These are phyloP conservation scores for Amanita polypyramis DNA, from an alignment of 768 basidiomycete genomes.

Conservation along the genomic window DNA sequence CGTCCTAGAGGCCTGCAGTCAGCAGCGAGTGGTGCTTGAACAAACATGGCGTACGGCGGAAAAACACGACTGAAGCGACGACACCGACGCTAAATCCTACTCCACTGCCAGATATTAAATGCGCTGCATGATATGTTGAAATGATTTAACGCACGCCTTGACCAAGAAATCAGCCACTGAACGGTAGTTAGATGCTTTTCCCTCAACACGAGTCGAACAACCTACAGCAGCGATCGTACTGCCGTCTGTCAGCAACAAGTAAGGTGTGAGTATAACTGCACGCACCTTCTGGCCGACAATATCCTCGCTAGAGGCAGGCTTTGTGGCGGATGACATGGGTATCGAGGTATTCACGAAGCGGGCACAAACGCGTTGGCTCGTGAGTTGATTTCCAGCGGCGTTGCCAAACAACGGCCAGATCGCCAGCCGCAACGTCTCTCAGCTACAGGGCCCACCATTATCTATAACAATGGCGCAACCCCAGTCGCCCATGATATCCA, in stretches of 20 bases:
- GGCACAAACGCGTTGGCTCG: conserved; percentile 22
- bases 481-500: conserved; percentile 83
- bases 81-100: conserved; percentile 87
- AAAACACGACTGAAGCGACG: conserved; percentile 81
- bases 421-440: neutral
- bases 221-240: conserved; percentile 85
- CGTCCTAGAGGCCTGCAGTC: conserved; percentile 45
- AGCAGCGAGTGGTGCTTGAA: conserved; percentile 5
- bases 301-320: conserved; percentile 80
- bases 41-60: conserved; percentile 60
- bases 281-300: conserved; percentile 83
- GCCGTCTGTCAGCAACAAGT: conserved; percentile 12
- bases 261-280: neutral
- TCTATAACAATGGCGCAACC: conserved; percentile 39
- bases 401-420: conserved; percentile 7
- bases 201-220: conserved; percentile 5
- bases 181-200: conserved; percentile 8
- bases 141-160: conserved; percentile 53
- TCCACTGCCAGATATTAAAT: conserved; percentile 36
- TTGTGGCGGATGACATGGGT: conserved; percentile 42
- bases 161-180: conserved; percentile 75
- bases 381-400: conserved; percentile 1
- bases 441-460: too few relatives aligned
- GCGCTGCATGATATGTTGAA: neutral
- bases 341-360: conserved; percentile 13